Base-by-base conservation (phyloP, 2,329 filamentous ascomycete genomes). In the Penicillium sp. region DNA sequence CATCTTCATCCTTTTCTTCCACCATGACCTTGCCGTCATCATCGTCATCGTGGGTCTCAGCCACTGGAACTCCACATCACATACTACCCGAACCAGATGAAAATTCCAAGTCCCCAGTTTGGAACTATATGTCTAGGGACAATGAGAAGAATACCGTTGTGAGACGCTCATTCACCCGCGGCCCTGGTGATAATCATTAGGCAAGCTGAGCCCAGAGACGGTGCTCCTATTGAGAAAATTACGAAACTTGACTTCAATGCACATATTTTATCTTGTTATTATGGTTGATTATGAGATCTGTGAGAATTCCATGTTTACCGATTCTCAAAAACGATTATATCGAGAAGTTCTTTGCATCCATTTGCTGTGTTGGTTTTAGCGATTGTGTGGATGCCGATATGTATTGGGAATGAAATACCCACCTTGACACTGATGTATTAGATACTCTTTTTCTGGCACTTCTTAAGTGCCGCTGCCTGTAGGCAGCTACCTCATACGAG, bases 31-130 rank as follows among this genome's bases (percentile, higher is more conserved):
- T 23, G 11, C 7, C 45, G 18, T 24, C 45, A 23, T 24, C 21
- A 30, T 26, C 45, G 12, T 48, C 52, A 16, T 50, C 53, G n/a
- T 56, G 46, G 47, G 16, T 46, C 18, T 38, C 53, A 18, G 40
- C 53, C 14, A 56, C 47, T 2, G 47, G 53, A 21, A 26, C 43
- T n/a, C 33, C 52, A 14, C 21, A 26, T n/a, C 18, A 33, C n/a
- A 28, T 5, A 11, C 43, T 46, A 4, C 30, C 46, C 7, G 33
- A 48, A n/a, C 35, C 33, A 20, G 26, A 46, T 8, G 7, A 11
- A 11, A 24, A 7, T 7, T 24, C 35, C 9, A 46, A 8, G 5
- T 28, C 30, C 40, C 21, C 28, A 14, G 35, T 16, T 21, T 55
- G 52, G 52, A 42, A 48, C 2, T 48, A 55, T 28, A 30, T 6